phyloP scores from a whole-genome alignment of 2,329 filamentous ascomycete species.

The Pseudogymnoascus sp. region DNA sequence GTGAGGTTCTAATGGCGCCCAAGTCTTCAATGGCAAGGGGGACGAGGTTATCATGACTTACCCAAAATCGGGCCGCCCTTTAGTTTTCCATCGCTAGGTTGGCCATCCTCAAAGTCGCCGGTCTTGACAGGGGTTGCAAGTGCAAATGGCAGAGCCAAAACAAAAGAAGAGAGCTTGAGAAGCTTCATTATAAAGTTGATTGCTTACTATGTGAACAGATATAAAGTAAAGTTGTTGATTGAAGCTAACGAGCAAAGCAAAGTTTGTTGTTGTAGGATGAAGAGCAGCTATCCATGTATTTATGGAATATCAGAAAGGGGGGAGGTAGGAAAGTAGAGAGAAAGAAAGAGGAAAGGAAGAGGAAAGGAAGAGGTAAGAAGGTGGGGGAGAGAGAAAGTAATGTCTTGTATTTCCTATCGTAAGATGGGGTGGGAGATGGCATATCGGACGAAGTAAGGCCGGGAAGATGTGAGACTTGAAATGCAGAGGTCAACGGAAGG shows the following conservation, averaged over 20 bases:
- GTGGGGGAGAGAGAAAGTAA: background rate
- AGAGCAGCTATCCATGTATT: constrained; percentile 4
- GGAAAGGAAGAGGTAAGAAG: background rate
- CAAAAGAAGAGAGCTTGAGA: background rate
- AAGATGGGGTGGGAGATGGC: background rate
- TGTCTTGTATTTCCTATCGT: background rate
- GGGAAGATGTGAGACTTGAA: background rate
- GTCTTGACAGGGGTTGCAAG: background rate
- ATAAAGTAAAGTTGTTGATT: background rate
- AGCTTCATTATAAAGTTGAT: background rate
- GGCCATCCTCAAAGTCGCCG: constrained; percentile 39
- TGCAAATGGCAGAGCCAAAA: background rate
- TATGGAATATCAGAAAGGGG: background rate
- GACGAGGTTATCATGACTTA: constrained; percentile 28
- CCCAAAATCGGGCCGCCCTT: constrained; percentile 51
- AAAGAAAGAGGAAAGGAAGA: background rate
- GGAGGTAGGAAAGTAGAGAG: background rate
- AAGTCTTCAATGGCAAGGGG: background rate
- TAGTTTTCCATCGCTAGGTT: constrained; percentile 47
- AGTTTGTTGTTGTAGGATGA: background rate
- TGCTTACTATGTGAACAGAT: background rate
- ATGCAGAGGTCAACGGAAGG: background rate
- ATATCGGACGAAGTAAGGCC: background rate
- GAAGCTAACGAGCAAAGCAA: constrained; percentile 6
- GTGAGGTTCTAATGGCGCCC: too few species aligned